Evolutionary conservation across 169 alveolate genomes (phyloP), one percentile per base, ranked within the genome.

Genomic region (Hepatocystis sp.): DNA sequence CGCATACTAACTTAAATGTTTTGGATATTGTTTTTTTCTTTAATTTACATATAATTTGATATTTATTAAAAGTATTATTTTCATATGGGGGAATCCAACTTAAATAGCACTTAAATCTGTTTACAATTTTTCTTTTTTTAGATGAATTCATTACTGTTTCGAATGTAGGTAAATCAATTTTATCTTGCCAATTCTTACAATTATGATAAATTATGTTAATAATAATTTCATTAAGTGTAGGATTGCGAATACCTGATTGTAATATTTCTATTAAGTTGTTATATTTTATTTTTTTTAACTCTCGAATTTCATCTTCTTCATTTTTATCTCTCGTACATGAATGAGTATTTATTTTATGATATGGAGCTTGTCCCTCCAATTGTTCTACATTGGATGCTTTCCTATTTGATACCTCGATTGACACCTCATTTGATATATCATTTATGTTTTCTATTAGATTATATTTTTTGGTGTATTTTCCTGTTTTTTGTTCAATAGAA

Each of bases 1-100:
- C 89, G 10, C 89, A 78, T 2, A 78, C 89, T 1, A 78, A 39
- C 15, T 61, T 78, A 44, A 78, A 78, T 2, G 89, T 78, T 34
- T 61, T 78, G 0, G 68, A 61, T 15, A 78, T 23, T 2, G 89
- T 78, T 40, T 78, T 78, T 19, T 61, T 15, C 36, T 63, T 78
- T 32, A 78, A 61, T 49, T 78, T 78, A 5, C 84, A 30, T 42
- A 78, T 63, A 23, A 78, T 78, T 21, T 61, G 47, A 47, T 61
- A 78, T 17, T 78, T 78, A 65, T 39, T 78, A 78, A 78, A 78
- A 5, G 66, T 1, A 78, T 78, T 78, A 19, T 63, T 36, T 63
- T 78, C 89, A 0, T n/a, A 61, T 34, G 25, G 15, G 11, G 89
- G 89, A 19, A 78, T n/a, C 89, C 89, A 78, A 2, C 47, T 60